These are phyloP conservation scores for Hypoxylon crocopeplum DNA, from an alignment of 495 filamentous ascomycete genomes.

Conservation along the genomic window DNA sequence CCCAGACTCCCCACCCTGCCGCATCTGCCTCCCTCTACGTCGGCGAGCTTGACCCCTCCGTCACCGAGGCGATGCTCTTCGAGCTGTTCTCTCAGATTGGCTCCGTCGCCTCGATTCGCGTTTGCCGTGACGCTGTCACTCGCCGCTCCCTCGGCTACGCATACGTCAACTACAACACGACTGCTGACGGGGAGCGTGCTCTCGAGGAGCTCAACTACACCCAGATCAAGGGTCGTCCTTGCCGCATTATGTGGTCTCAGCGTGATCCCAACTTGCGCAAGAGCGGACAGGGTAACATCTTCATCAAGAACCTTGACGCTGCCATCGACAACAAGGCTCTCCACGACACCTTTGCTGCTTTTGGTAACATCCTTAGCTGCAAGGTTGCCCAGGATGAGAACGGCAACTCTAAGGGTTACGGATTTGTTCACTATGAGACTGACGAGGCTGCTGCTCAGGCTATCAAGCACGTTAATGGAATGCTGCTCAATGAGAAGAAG, in stretches of 20 bases:
- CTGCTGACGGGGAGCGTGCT: slow-evolving; percentile 93
- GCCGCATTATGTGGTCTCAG: slow-evolving; percentile 99
- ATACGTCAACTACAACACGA: slow-evolving; percentile 99
- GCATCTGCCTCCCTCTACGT: slow-evolving; percentile 98
- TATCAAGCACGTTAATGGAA: slow-evolving; percentile 99
- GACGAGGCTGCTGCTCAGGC: slow-evolving; percentile 95
- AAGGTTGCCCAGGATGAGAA: slow-evolving; percentile 99
- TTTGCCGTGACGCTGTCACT: slow-evolving; percentile 98
- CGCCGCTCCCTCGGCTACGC: slow-evolving; percentile 98
- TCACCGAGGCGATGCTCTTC: slow-evolving; percentile 99
- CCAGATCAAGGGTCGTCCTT: slow-evolving; percentile 96
- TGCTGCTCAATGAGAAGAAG: slow-evolving; percentile 99
- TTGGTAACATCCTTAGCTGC: slow-evolving; percentile 98
- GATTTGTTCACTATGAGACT: slow-evolving; percentile 99
- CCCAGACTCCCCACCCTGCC: slow-evolving; percentile 72
- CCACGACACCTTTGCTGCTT: slow-evolving; percentile 98
- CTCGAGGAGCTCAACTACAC: slow-evolving; percentile 99
- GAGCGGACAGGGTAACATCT: slow-evolving; percentile 99
- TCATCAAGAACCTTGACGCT: slow-evolving; percentile 99
- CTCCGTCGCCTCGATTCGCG: slow-evolving; percentile 98
- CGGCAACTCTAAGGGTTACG: slow-evolving; percentile 96
- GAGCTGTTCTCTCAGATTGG: slow-evolving; percentile 99
- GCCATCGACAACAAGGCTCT: slow-evolving; percentile 99
- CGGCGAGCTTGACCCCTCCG: slow-evolving; percentile 94
- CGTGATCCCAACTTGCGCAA: slow-evolving; percentile 98